phyloP scores from a whole-genome alignment of 139 green algal genomes.

The Coelastrella sp. region DNA sequence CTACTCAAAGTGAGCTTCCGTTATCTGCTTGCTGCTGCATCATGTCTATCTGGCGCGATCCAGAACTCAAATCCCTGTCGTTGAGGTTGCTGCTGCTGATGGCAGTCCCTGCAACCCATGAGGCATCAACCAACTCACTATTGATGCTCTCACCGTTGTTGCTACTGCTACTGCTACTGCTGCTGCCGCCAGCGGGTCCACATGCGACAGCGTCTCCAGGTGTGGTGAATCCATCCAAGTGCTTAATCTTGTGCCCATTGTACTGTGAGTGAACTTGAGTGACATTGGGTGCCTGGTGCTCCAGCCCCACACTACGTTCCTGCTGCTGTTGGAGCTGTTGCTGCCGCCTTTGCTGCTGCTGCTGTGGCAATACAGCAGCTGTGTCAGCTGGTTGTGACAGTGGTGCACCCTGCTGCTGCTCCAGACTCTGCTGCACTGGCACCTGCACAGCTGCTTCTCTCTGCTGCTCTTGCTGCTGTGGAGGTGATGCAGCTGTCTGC shows the following conservation, averaged over 20 bases:
- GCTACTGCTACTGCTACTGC: too few relatives aligned
- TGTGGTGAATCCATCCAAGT: too few relatives aligned
- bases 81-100: not conserved
- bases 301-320: not conserved
- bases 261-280: too few relatives aligned
- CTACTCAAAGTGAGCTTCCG: too few relatives aligned
- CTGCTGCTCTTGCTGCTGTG: constrained; percentile 18
- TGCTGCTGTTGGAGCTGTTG: not conserved
- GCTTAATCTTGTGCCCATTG: too few relatives aligned
- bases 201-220: too few relatives aligned
- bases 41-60: too few relatives aligned
- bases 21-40: too few relatives aligned
- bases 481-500: not conserved
- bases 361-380: not conserved
- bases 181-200: too few relatives aligned
- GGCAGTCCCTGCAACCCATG: not conserved
- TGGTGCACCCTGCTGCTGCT: not conserved
- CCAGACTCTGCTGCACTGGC: not conserved
- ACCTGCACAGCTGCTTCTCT: not conserved
- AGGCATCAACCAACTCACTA: not conserved
- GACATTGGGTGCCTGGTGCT: not conserved
- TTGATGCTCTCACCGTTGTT: not conserved
- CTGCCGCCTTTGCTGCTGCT: not conserved
- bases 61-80: too few relatives aligned
- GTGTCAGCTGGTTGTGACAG: too few relatives aligned